phyloP scores from a whole-genome alignment of 169 alveolate genomes.

The Plasmodium ovale region DNA sequence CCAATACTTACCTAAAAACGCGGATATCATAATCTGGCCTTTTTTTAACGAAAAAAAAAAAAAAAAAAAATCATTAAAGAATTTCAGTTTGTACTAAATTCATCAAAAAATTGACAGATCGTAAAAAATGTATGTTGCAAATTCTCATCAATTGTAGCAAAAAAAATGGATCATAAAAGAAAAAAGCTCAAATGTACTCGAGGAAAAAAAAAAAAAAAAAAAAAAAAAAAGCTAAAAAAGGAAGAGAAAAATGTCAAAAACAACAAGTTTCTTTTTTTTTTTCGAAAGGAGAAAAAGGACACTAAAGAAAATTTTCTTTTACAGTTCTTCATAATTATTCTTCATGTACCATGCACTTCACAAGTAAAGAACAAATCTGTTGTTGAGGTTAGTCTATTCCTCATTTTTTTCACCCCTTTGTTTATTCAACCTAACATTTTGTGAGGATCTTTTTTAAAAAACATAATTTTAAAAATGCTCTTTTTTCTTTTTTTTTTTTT shows the following conservation, averaged over 20 bases:
- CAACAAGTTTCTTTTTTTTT: too few species aligned
- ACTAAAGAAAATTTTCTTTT: too few species aligned
- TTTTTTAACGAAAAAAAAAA: too few species aligned
- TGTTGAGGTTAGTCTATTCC: too few species aligned
- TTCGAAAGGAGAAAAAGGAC: too few species aligned
- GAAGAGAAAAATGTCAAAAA: too few species aligned
- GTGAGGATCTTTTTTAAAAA: neutral
- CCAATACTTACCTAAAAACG: too few species aligned
- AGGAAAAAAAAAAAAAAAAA: neutral
- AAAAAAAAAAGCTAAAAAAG: neutral
- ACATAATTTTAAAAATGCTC: neutral
- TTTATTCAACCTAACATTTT: neutral
- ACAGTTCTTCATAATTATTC: too few species aligned
- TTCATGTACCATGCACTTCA: neutral
- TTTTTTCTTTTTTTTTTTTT: too few species aligned
- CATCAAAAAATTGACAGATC: neutral
- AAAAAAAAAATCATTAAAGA: too few species aligned
- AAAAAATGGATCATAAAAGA: neutral
- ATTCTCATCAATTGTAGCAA: neutral
- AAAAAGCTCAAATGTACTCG: neutral
- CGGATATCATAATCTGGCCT: too few species aligned
- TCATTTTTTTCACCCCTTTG: neutral
- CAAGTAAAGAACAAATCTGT: too few species aligned
- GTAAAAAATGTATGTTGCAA: neutral
- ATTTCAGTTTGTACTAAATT: neutral